A percentile compares a stretch with the other conserved stretches of the same genome.
phyloP scores from a whole-genome alignment of 2,329 filamentous ascomycete genomes.

The Xylaria sp. region DNA sequence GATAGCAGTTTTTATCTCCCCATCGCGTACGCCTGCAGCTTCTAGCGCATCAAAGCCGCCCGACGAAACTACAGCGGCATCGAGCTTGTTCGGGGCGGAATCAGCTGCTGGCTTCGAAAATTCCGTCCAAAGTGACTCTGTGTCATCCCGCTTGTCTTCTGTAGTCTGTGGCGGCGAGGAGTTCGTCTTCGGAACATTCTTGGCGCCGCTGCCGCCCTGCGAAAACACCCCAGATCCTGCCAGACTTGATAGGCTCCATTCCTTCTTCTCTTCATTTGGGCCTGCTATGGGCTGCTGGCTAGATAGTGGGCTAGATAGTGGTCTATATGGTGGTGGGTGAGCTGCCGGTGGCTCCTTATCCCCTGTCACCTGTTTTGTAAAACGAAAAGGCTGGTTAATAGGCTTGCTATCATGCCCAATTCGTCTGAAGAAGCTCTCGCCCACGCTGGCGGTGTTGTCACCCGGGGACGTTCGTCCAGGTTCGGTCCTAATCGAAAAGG shows the following conservation, averaged over 20 bases:
- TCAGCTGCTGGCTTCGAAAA: background rate
- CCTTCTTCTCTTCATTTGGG: background rate
- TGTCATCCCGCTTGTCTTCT: background rate
- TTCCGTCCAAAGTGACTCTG: background rate
- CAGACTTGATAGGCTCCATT: slow-evolving; percentile 8
- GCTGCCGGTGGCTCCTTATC: too few relatives aligned
- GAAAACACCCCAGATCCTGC: slow-evolving; percentile 1
- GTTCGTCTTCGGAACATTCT: background rate
- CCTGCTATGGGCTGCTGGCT: background rate
- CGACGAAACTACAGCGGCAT: background rate
- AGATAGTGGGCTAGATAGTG: background rate
- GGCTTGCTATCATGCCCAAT: background rate
- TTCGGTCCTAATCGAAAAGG: background rate
- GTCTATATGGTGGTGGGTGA: background rate
- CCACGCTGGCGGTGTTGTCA: background rate
- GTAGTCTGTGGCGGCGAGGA: background rate
- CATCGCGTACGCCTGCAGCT: slow-evolving; percentile 7
- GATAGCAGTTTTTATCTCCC: background rate
- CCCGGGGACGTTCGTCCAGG: background rate
- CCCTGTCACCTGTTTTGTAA: too few relatives aligned
- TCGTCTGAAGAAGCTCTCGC: background rate
- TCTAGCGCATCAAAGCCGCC: slow-evolving; percentile 16
- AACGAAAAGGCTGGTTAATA: too few relatives aligned
- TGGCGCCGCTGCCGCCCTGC: background rate
- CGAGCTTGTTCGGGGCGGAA: too few relatives aligned